phyloP scores from a whole-genome alignment of 768 basidiomycete species.

The Mycena vulgaris region DNA sequence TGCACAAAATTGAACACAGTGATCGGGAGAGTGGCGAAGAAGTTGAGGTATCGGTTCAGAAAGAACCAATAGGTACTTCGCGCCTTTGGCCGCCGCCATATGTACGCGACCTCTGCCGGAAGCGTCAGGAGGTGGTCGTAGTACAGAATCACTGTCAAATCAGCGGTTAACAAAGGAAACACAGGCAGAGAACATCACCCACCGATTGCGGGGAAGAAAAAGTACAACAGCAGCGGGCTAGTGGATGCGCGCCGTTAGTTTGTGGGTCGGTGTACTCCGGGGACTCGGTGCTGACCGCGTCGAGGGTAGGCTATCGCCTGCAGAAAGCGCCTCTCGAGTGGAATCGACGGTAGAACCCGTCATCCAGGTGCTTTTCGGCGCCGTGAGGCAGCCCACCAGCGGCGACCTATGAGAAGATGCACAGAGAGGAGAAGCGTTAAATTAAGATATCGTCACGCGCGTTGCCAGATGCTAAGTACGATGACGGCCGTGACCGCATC shows the following conservation, averaged over 20 bases:
- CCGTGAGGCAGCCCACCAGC: too few relatives aligned
- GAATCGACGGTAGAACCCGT: not conserved
- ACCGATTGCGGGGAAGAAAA: slow-evolving; percentile 13
- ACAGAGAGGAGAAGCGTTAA: too few relatives aligned
- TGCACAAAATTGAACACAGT: slow-evolving; percentile 14
- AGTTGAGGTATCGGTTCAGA: slow-evolving; percentile 16
- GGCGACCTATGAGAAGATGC: too few relatives aligned
- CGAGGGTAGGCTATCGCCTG: not conserved
- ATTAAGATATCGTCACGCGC: too few relatives aligned
- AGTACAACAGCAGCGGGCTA: slow-evolving; percentile 5
- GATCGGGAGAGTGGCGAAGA: slow-evolving; percentile 3
- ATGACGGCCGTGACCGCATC: too few relatives aligned
- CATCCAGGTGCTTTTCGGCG: not conserved
- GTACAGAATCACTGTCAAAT: not conserved
- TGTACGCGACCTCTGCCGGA: not conserved
- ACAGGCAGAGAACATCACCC: not conserved
- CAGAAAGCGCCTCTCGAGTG: not conserved
- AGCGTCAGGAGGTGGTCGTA: slow-evolving; percentile 9
- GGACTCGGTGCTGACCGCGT: not conserved
- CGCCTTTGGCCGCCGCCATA: slow-evolving; percentile 10
- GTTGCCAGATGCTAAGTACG: too few relatives aligned
- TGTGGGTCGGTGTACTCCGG: not conserved
- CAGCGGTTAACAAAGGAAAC: too few relatives aligned
- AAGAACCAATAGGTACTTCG: slow-evolving; percentile 17
- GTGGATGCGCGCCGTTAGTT: not conserved